phyloP scores from a whole-genome alignment of 2,329 filamentous ascomycete genomes.

The Scopulariopsis brevicaulis region DNA sequence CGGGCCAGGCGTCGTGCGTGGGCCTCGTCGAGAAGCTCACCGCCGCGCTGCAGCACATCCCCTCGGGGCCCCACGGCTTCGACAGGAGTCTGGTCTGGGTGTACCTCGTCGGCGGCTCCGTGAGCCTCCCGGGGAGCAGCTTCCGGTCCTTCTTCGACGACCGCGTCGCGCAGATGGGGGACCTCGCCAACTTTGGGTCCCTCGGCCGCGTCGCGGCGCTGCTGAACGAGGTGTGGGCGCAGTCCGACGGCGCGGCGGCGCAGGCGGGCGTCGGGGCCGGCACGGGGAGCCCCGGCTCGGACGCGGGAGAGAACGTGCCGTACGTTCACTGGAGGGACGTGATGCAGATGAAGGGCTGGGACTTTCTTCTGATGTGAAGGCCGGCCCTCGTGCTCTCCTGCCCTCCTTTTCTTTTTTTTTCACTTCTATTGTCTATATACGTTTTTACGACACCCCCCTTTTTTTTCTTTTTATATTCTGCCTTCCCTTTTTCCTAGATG shows the following conservation, averaged over 20 bases:
- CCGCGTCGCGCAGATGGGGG: slow-evolving; percentile 62
- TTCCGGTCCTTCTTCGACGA: slow-evolving; percentile 74
- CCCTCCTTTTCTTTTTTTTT: slow-evolving; percentile 5
- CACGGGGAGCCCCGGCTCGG: slow-evolving; percentile 22
- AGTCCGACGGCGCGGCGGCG: slow-evolving; percentile 45
- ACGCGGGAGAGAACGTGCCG: slow-evolving; percentile 30
- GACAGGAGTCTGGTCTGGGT: slow-evolving; percentile 92
- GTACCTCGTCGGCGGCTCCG: slow-evolving; percentile 74
- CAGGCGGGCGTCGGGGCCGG: slow-evolving; percentile 18
- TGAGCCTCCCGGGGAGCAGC: slow-evolving; percentile 57
- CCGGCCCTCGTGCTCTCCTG: neutral
- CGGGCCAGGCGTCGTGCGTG: slow-evolving; percentile 60
- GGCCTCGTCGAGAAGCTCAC: slow-evolving; percentile 71
- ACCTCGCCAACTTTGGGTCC: slow-evolving; percentile 68
- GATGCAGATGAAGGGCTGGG: slow-evolving; percentile 86
- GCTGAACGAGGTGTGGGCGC: slow-evolving; percentile 74
- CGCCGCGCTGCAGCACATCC: slow-evolving; percentile 68
- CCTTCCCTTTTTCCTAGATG: slow-evolving; percentile 4
- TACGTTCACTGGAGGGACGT: slow-evolving; percentile 91
- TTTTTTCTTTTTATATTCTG: slow-evolving; percentile 3
- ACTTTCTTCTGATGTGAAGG: slow-evolving; percentile 74
- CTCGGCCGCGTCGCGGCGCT: slow-evolving; percentile 75
- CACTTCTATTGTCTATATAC: slow-evolving; percentile 9
- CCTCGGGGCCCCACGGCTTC: slow-evolving; percentile 68
- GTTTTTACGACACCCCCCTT: neutral